These are phyloP conservation scores for Alternaria atra DNA, from an alignment of 2,329 filamentous ascomycete genomes.

Conservation along the genomic window DNA sequence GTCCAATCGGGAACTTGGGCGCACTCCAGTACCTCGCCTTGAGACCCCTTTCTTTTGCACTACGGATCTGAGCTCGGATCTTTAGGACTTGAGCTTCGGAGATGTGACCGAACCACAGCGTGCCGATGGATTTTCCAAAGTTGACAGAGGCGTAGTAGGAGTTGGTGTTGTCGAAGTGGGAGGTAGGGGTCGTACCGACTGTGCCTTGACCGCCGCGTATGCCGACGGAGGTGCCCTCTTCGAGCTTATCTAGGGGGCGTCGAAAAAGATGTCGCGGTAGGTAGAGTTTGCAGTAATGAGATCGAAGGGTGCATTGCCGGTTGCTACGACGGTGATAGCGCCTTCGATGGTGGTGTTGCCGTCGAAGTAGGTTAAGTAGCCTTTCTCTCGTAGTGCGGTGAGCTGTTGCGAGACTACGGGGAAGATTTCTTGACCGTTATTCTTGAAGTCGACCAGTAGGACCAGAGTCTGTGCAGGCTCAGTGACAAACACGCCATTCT, in stretches of 20 bases:
- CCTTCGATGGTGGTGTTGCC: constrained; percentile 53
- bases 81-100: constrained; percentile 55
- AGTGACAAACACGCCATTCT: constrained; percentile 62
- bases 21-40: constrained; percentile 67
- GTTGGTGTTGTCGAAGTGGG: constrained; percentile 59
- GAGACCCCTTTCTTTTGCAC: constrained; percentile 61
- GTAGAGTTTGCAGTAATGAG: constrained; percentile 57
- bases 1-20: constrained; percentile 63
- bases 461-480: constrained; percentile 60
- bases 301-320: constrained; percentile 62
- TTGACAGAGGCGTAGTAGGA: constrained; percentile 72
- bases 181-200: constrained; percentile 50
- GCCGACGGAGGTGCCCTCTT: constrained; percentile 28
- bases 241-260: constrained; percentile 57
- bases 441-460: constrained; percentile 63
- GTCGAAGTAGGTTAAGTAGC: constrained; percentile 62
- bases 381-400: constrained; percentile 57
- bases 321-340: constrained; percentile 63
- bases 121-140: constrained; percentile 65
- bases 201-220: constrained; percentile 55
- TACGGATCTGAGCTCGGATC: constrained; percentile 62
- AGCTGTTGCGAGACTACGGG: constrained; percentile 55
- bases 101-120: constrained; percentile 59
- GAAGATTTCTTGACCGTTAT: constrained; percentile 47
- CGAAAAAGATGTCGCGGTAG: constrained; percentile 65